A percentile compares a stretch with the other conserved stretches of the same genome.
Evolutionary conservation across 192 early-diverging fungal genomes (phyloP).

Genomic region (Umbelopsis ramanniana): DNA sequence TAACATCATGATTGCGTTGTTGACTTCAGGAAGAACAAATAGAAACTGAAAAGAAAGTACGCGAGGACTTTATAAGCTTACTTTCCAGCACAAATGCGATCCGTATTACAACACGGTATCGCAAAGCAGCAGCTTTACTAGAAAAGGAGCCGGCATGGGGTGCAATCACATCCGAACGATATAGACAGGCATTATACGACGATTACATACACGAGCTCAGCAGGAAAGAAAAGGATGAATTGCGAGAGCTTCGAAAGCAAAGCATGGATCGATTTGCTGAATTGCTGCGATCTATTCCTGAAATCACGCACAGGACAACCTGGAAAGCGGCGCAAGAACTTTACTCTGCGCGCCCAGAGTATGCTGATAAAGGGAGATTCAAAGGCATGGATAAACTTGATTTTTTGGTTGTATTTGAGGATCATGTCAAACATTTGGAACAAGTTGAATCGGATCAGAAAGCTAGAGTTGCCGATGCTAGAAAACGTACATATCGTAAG

Average conservation of each 20-base stretch:
- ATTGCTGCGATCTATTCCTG: constrained; percentile 57
- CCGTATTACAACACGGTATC: constrained; percentile 60
- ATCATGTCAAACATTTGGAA: constrained; percentile 73
- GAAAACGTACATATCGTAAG: constrained; percentile 70
- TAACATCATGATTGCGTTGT: constrained; percentile 30
- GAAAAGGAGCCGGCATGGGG: constrained; percentile 64
- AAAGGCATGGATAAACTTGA: constrained; percentile 81
- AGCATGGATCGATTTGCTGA: constrained; percentile 64
- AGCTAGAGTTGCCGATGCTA: constrained; percentile 20
- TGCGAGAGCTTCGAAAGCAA: constrained; percentile 60
- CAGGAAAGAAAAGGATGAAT: constrained; percentile 69
- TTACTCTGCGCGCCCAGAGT: constrained; percentile 57
- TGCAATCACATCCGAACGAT: constrained; percentile 60
- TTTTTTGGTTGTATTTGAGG: constrained; percentile 81
- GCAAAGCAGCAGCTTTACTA: constrained; percentile 58
- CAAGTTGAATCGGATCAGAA: constrained; percentile 35
- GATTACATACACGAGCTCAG: constrained; percentile 72
- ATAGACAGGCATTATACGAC: constrained; percentile 69
- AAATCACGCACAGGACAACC: constrained; percentile 61
- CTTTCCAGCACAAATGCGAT: constrained; percentile 55
- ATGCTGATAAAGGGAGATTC: constrained; percentile 47
- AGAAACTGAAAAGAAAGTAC: constrained; percentile 51
- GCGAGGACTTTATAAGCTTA: constrained; percentile 58
- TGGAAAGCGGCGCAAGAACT: constrained; percentile 61
- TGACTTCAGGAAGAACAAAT: constrained; percentile 51